Evolutionary conservation across 768 basidiomycete genomes (phyloP), one percentile per base, ranked within the genome.

Genomic region (Dioszegia hungarica): DNA sequence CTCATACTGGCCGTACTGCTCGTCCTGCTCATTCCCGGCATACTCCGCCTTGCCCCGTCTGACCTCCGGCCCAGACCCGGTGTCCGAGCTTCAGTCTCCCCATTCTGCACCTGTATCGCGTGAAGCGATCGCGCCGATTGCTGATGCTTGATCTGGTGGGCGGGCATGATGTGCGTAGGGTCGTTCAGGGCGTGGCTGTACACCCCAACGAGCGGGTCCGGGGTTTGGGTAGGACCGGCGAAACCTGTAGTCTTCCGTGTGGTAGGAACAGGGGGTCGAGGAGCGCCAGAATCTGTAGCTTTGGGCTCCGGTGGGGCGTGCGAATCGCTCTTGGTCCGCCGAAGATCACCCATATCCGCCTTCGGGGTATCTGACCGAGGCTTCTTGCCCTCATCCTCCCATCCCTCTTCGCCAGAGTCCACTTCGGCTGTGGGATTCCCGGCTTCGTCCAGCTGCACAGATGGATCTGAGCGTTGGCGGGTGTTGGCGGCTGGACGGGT

Each of bases 261-360:
- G 1, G 54, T 48, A 33, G 49, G 40, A 5, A 56, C 34, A 1
- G 33, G 51, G 22, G 40, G 27, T 22, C 31, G 15, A 22, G 40
- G 22, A 36, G n/a, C 29, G 29, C 34, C 37, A 43, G 38, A 36
- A 24, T 14, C 11, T 20, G n/a, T 28, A 34, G 38, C 34, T 51
- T 31, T 38, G 19, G 37, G 12, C 9, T 14, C 50, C 2, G 22
- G 15, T 24, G 12, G 28, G n/a, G 63, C 67, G 6, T 56, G 48
- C 3, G 64, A 53, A 62, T 72, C 65, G 47, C 63, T 64, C 22
- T 56, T 54, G 45, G 70, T 61, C 29, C 70, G 59, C 34, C 65
- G 34, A 56, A 68, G 54, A 17, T 54, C 31, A n/a, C 25, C 22
- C 40, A n/a, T 27, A 25, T 28, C 53, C 20, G 27, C 24, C 20